phyloP scores from a whole-genome alignment of 148 eudicot genomes.

The Camellia japonica region DNA sequence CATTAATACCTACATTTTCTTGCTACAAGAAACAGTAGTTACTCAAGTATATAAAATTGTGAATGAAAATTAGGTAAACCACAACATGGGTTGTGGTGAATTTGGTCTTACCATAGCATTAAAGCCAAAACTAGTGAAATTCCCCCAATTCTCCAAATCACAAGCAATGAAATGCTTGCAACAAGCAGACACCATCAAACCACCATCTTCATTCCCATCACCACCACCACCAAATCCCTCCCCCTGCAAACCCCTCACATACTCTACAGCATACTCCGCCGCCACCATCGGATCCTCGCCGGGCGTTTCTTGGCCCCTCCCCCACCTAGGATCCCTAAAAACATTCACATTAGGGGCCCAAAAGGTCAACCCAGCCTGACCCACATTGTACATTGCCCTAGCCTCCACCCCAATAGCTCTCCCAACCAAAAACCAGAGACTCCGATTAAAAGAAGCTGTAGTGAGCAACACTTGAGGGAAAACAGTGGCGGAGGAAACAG shows the following conservation, averaged over 20 bases:
- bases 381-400: constrained; percentile 68
- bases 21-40: too few species aligned
- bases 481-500: constrained; percentile 54
- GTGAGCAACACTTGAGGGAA: constrained; percentile 72
- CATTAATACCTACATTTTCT: neutral
- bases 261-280: constrained; percentile 49
- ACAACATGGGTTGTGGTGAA: neutral
- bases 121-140: constrained; percentile 55
- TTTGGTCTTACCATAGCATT: constrained; percentile 54
- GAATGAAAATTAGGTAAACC: too few species aligned
- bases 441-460: constrained; percentile 59
- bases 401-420: constrained; percentile 36
- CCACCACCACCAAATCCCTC: neutral
- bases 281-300: constrained; percentile 75
- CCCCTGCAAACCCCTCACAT: constrained; percentile 68
- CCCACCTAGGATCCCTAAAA: constrained; percentile 92
- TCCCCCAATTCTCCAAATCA: constrained; percentile 71
- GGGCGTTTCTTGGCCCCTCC: constrained; percentile 83
- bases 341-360: constrained; percentile 81
- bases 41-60: too few species aligned
- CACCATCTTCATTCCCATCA: constrained; percentile 1
- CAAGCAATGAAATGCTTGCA: constrained; percentile 85
- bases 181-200: constrained; percentile 75
- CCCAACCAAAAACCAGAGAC: constrained; percentile 18
- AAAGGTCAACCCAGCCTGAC: constrained; percentile 75